Evolutionary conservation across 2,329 filamentous ascomycete species (phyloP), one percentile per base, ranked within the genome.

Genomic region (Colletotrichum sp.): DNA sequence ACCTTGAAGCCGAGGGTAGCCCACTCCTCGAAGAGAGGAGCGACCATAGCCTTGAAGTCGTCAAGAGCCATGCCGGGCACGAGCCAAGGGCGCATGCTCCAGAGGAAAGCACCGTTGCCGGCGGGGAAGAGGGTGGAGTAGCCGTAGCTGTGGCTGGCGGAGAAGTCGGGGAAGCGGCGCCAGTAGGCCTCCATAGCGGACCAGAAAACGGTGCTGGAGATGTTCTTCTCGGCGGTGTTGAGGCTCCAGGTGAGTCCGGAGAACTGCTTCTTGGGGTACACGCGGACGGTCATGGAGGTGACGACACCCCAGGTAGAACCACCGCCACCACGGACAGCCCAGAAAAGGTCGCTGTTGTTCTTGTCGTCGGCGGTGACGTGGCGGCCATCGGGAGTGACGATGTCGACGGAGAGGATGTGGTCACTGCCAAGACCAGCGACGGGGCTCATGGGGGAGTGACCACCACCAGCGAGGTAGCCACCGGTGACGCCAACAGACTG

Each of bases 341-440:
- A 89, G 82, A 88, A 90, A 1, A 90, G 81, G 32, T 90, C 89
- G 1, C 82, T 68, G 77, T 90, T 84, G n/a, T 83, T 79, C 18
- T 80, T 83, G 39, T 85, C 80, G 72, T 85, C 85, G n/a, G 82
- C 85, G 66, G 85, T 84, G 52, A 88, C 79, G 59, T 87, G 84
- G 7, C 82, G 78, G 5, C 88, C 88, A 39, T 86, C 84, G 1
- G 87, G 82, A 4, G 87, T 86, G 21, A 90, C 85, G 30, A 90
- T 84, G 70, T 89, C 85, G 77, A 88, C 85, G n/a, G 85, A 84
- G 21, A 90, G 81, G n/a, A 88, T 85, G 79, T 89, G 87, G 79
- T 91, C 89, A 32, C 87, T 87, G 7, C 79, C 71, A 15, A 89
- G 82, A 57, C 89, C 82, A 75, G 86, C 87, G 16, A 86, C 79